A percentile compares a stretch with the other conserved stretches of the same genome.
These are phyloP conservation scores for Bodo saltans DNA, from an alignment of 78 protist species.

Conservation along the genomic window DNA sequence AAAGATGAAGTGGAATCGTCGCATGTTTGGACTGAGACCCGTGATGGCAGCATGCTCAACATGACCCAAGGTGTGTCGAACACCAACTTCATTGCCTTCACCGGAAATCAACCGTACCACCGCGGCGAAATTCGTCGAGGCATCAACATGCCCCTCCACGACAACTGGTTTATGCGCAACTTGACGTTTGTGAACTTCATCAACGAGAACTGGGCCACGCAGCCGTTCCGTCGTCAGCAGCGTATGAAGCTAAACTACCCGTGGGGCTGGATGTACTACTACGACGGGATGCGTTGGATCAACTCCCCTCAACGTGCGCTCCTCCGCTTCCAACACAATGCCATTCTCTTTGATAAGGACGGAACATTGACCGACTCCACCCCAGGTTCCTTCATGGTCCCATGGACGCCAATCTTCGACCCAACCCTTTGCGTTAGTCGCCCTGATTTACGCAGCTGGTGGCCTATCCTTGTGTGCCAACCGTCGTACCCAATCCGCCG, in stretches of 20 bases:
- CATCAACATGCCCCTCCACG: slow-evolving; percentile 11
- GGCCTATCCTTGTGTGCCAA: too few species aligned
- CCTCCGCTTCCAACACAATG: slow-evolving; percentile 25
- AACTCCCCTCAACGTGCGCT: slow-evolving; percentile 14
- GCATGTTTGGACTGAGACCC: background rate
- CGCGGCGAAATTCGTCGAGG: background rate
- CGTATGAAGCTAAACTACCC: background rate
- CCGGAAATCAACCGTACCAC: background rate
- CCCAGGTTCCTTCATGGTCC: background rate
- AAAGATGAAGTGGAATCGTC: slow-evolving; percentile 9
- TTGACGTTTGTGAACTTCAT: background rate
- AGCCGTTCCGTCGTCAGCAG: background rate
- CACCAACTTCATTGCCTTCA: slow-evolving; percentile 25
- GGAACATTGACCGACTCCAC: slow-evolving; percentile 25
- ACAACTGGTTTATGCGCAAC: background rate
- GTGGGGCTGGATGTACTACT: background rate
- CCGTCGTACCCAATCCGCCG: background rate
- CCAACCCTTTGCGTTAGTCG: background rate
- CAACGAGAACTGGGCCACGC: background rate
- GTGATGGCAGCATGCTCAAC: background rate
- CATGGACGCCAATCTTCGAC: background rate
- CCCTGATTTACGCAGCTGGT: too few species aligned
- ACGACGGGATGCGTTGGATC: background rate
- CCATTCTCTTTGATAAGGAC: background rate
- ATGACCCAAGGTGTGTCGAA: background rate